Evolutionary conservation across 768 basidiomycete genomes (phyloP).

Genomic region (Tricholoma saponaceum): DNA sequence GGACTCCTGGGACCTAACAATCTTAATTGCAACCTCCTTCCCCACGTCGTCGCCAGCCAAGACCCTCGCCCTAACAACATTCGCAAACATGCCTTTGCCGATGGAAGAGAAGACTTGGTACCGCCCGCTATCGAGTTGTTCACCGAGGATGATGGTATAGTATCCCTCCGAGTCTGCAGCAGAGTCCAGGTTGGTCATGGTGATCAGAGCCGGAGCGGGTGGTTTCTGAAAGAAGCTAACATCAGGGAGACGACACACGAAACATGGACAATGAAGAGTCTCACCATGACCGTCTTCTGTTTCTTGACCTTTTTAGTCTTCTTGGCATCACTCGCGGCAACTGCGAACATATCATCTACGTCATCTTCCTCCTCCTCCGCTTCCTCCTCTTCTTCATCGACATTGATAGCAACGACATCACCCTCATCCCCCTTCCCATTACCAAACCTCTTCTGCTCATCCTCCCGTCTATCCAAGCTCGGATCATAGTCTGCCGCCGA

Average conservation of each 20-base stretch:
- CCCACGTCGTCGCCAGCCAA: constrained; percentile 56
- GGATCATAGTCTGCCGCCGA: constrained; percentile 92
- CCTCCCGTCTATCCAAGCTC: constrained; percentile 73
- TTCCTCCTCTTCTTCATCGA: constrained; percentile 46
- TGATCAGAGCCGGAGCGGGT: constrained; percentile 59
- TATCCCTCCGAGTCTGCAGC: constrained; percentile 95
- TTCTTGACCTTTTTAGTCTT: constrained; percentile 62
- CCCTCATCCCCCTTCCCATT: constrained; percentile 14
- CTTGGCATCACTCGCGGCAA: constrained; percentile 38
- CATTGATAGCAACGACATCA: not conserved
- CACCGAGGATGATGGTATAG: constrained; percentile 90
- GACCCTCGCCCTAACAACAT: constrained; percentile 87
- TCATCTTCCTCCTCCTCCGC: constrained; percentile 81
- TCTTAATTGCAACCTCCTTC: constrained; percentile 94
- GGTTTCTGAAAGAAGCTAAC: constrained; percentile 32
- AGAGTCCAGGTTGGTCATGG: constrained; percentile 72
- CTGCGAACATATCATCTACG: constrained; percentile 94
- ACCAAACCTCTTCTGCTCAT: constrained; percentile 68
- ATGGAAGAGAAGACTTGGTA: constrained; percentile 94
- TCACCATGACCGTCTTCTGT: constrained; percentile 56
- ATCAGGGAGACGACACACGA: not conserved
- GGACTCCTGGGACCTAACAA: constrained; percentile 91
- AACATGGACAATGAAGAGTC: constrained; percentile 17
- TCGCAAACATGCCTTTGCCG: constrained; percentile 99
- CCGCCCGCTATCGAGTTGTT: constrained; percentile 85